phyloP scores from a whole-genome alignment of 2,329 filamentous ascomycete genomes.

The Emmonsiellopsis sp. region DNA sequence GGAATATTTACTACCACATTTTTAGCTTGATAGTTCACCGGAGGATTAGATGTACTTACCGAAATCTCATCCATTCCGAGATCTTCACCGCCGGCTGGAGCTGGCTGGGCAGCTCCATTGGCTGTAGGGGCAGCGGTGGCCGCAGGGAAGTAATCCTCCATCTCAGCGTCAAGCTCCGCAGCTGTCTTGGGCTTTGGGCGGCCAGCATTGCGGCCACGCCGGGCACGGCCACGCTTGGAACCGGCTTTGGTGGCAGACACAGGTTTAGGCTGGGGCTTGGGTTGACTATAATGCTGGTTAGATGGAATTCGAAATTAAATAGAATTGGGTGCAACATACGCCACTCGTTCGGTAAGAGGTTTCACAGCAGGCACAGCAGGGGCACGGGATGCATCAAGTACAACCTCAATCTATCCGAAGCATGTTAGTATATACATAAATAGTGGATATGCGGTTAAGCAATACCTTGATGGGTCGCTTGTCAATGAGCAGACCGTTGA shows the following conservation, averaged over 20 bases:
- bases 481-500: slow-evolving; percentile 88
- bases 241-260: slow-evolving; percentile 49
- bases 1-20: background rate
- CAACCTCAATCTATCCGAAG: slow-evolving; percentile 68
- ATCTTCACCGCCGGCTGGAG: slow-evolving; percentile 42
- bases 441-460: slow-evolving; percentile 3
- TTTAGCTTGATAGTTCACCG: background rate
- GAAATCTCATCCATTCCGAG: slow-evolving; percentile 50
- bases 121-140: slow-evolving; percentile 30
- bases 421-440: slow-evolving; percentile 11
- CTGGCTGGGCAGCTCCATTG: slow-evolving; percentile 38
- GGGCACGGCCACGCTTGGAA: slow-evolving; percentile 40
- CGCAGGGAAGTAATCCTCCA: slow-evolving; percentile 79
- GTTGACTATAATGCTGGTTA: slow-evolving; percentile 36
- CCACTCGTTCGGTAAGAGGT: slow-evolving; percentile 74
- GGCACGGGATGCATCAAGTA: slow-evolving; percentile 67
- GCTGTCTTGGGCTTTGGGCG: slow-evolving; percentile 75
- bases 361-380: slow-evolving; percentile 59
- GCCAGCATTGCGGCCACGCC: slow-evolving; percentile 51
- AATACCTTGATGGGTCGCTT: slow-evolving; percentile 81
- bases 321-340: slow-evolving; percentile 40
- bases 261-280: slow-evolving; percentile 68
- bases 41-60: slow-evolving; percentile 24
- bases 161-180: slow-evolving; percentile 93
- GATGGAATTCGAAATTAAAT: background rate